phyloP scores from a whole-genome alignment of 129 eudicot species.

The Helichrysum umbraculigerum region DNA sequence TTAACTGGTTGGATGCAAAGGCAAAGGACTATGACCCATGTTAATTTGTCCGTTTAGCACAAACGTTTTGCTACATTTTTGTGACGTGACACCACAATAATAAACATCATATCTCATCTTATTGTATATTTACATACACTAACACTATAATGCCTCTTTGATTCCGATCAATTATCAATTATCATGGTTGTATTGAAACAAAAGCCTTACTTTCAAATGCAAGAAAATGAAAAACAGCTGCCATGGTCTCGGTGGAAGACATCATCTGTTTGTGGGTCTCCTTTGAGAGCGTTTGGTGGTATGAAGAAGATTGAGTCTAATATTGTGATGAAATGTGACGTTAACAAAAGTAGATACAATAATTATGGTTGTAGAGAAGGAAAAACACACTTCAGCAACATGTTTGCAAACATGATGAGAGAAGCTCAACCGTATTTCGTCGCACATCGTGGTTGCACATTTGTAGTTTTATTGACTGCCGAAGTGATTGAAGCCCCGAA shows the following conservation, averaged over 20 bases:
- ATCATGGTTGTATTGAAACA: slow-evolving; percentile 25
- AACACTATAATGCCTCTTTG: not conserved
- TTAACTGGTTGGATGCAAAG: slow-evolving; percentile 13
- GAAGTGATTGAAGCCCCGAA: slow-evolving; percentile 43
- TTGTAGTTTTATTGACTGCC: slow-evolving; percentile 51
- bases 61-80: slow-evolving; percentile 14
- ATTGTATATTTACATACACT: not conserved
- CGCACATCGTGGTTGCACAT: slow-evolving; percentile 53
- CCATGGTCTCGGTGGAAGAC: not conserved
- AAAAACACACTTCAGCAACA: not conserved
- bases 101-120: not conserved
- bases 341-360: not conserved
- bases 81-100: slow-evolving; percentile 11
- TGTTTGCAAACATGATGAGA: slow-evolving; percentile 61
- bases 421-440: slow-evolving; percentile 56
- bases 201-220: slow-evolving; percentile 11
- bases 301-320: slow-evolving; percentile 14
- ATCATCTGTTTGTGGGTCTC: not conserved
- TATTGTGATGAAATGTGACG: slow-evolving; percentile 14
- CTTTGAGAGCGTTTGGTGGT: not conserved
- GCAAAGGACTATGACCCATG: not conserved
- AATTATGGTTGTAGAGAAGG: not conserved
- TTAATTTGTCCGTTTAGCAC: slow-evolving; percentile 2
- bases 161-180: not conserved
- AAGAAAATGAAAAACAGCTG: not conserved